Evolutionary conservation across 2,329 filamentous ascomycete species (phyloP).

Genomic region (Emergomyces orientalis): DNA sequence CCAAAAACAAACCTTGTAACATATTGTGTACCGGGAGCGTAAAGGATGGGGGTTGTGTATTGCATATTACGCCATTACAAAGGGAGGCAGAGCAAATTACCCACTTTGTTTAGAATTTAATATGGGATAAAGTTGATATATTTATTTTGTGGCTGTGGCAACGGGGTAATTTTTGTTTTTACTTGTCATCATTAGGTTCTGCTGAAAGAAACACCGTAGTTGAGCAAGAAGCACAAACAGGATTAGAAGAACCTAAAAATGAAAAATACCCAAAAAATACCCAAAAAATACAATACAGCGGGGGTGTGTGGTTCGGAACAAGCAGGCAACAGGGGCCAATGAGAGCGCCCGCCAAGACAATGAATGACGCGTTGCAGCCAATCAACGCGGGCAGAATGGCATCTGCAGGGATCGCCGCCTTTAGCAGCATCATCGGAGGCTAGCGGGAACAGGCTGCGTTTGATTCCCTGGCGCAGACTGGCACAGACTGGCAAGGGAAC

Average conservation of each 20-base stretch:
- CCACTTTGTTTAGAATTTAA: background rate
- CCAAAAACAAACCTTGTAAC: background rate
- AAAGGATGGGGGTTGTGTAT: too few species aligned
- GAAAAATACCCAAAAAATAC: background rate
- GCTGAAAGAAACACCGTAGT: too few species aligned
- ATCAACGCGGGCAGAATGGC: slow-evolving; percentile 25
- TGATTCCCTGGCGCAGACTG: slow-evolving; percentile 20
- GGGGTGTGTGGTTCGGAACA: slow-evolving; percentile 9
- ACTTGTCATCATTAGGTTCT: too few species aligned
- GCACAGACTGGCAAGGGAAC: slow-evolving; percentile 14
- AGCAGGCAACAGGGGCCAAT: background rate
- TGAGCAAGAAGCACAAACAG: background rate
- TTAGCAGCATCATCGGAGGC: slow-evolving; percentile 30
- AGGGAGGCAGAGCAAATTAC: background rate
- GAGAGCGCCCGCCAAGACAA: slow-evolving; percentile 10
- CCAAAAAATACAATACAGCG: slow-evolving; percentile 12
- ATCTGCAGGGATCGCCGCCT: slow-evolving; percentile 26
- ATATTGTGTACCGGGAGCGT: background rate
- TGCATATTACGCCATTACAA: background rate
- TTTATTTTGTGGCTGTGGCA: background rate
- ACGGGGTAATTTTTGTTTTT: background rate
- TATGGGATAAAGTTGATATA: background rate
- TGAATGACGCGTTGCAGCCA: slow-evolving; percentile 23
- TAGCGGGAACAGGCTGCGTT: slow-evolving; percentile 28
- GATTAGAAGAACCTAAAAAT: background rate